phyloP scores from a whole-genome alignment of 78 protist genomes.

The Dictyostelium capitatum region DNA sequence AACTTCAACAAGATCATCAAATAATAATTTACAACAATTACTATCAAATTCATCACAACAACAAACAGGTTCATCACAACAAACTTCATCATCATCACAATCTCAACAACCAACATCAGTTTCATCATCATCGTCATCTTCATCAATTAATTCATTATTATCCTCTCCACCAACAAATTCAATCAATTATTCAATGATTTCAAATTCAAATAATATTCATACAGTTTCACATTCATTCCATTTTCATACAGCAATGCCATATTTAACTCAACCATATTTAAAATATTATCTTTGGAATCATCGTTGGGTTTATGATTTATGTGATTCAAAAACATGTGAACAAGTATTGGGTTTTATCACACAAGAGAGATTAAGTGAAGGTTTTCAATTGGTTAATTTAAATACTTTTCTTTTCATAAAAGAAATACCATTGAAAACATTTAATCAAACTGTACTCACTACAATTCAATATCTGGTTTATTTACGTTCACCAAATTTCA shows the following conservation, averaged over 20 bases:
- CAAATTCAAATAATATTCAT: conserved; percentile 26
- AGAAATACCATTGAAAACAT: conserved; percentile 33
- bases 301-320: conserved; percentile 70
- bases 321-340: conserved; percentile 60
- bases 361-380: conserved; percentile 71
- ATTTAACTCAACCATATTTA: conserved; percentile 31
- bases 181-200: conserved; percentile 5
- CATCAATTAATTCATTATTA: background rate
- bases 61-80: background rate
- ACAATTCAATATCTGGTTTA: conserved; percentile 59
- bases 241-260: conserved; percentile 40
- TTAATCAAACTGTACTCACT: background rate
- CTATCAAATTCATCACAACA: background rate
- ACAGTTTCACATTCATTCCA: conserved; percentile 62
- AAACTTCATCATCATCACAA: too few species aligned
- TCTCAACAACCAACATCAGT: background rate
- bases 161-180: background rate
- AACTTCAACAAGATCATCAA: background rate
- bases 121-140: background rate
- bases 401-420: conserved; percentile 59
- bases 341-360: conserved; percentile 47
- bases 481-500: conserved; percentile 46
- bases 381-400: conserved; percentile 47
- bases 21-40: background rate
- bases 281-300: conserved; percentile 51